Base-by-base conservation (phyloP, 768 basidiomycete species). In the Imleria badia region DNA sequence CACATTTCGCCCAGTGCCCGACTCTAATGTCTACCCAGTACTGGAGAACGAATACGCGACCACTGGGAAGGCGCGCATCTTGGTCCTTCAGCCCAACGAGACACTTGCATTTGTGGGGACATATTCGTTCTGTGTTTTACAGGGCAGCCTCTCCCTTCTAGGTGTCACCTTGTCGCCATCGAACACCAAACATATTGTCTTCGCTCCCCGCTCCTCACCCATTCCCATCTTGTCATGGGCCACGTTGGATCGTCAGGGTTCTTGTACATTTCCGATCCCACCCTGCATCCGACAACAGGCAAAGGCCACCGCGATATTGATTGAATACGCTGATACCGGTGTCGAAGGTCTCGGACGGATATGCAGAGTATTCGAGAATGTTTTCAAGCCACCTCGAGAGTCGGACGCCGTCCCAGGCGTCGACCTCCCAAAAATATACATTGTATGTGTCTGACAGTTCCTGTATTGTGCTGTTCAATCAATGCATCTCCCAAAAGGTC, bases 171-270 rank as follows among this genome's bases (percentile, higher is more conserved):
- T 89, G 9, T 45, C 54, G 1, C 61, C 82, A 8, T 81, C 81
- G 1, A 42, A 60, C 2, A 63, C 51, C 3, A 52, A 61, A 6
- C 76, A 91, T 59, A 72, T 70, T 13, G 74, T 95, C 26, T 95
- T 84, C 64, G 88, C 91, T 0, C 91, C 94, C 0, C 78, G 82
- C 4, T 90, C 86, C 0, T 83, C 90, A n/a, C 90, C 92, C 0
- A 65, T 94, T 6, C 90, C 92, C 1, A 65, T 76, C 70, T 55
- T 80, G 74, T 62, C 67, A 15, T 66, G 73, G 59, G 60, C 60
- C 1, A 35, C 57, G 11, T 57, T 65, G 47, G 30, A 54, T 41
- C 50, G 36, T 15, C 47, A 44, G 12, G 43, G 59, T n/a, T 56
- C 48, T 45, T 65, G 57, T 30, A 48, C 59, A 12, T 55, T 58